Conservation (phyloP, 371 early-diverging fungal species). For the Mucor indicus region DNA sequence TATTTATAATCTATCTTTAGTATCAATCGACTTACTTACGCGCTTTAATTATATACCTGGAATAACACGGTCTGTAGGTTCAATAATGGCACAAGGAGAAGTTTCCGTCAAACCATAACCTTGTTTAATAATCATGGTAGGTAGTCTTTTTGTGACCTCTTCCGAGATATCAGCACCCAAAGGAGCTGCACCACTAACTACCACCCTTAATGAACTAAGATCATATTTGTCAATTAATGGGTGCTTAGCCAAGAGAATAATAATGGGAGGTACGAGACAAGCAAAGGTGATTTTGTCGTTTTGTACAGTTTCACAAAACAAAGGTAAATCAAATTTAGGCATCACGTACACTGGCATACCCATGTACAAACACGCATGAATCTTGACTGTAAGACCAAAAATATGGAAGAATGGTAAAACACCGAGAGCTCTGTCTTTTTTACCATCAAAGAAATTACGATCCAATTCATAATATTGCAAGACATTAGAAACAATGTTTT, state of each 20-base stretch:
- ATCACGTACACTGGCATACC: constrained; percentile 50
- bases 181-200: constrained; percentile 81
- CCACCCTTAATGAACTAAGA: constrained; percentile 50
- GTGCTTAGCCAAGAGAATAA: constrained; percentile 56
- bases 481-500: constrained; percentile 70
- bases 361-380: constrained; percentile 20
- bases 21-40: too few relatives aligned
- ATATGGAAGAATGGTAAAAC: constrained; percentile 80
- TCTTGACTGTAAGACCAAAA: constrained; percentile 20
- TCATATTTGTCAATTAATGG: constrained; percentile 65
- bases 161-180: constrained; percentile 56
- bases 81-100: constrained; percentile 12
- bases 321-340: constrained; percentile 59
- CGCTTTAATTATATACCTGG: constrained; percentile 21
- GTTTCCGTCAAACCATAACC: constrained; percentile 28
- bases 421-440: constrained; percentile 29
- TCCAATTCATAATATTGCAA: constrained; percentile 47
- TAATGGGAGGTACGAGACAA: constrained; percentile 77
- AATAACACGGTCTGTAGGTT: constrained; percentile 4
- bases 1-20: constrained; percentile 3
- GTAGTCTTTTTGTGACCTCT: constrained; percentile 36
- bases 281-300: constrained; percentile 53
- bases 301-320: constrained; percentile 55
- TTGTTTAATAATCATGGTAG: constrained; percentile 27
- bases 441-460: constrained; percentile 3